These are phyloP conservation scores for Neurospora sp. DNA, from an alignment of 2,329 filamentous ascomycete genomes.

Conservation along the genomic window DNA sequence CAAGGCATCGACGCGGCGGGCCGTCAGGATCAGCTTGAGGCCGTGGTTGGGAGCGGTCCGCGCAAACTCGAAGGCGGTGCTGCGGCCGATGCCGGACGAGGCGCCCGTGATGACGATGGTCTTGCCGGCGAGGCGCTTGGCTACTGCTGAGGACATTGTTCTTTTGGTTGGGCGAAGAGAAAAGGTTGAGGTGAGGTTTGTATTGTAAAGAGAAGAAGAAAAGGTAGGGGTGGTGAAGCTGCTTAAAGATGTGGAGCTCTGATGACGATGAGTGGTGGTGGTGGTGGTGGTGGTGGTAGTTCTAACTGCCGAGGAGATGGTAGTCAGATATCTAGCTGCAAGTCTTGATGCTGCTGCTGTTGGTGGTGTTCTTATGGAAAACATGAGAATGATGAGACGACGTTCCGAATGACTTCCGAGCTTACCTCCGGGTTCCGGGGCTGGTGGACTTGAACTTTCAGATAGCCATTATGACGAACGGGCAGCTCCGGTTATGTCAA, in stretches of 20 bases:
- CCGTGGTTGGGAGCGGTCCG: slow-evolving; percentile 66
- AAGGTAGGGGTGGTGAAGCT: neutral
- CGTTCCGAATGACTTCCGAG: neutral
- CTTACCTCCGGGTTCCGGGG: neutral
- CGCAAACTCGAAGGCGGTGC: slow-evolving; percentile 84
- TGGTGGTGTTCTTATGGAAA: neutral
- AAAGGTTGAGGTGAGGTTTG: neutral
- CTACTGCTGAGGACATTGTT: slow-evolving; percentile 50
- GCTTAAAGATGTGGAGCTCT: neutral
- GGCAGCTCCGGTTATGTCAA: neutral
- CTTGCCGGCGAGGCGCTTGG: slow-evolving; percentile 83
- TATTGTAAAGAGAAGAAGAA: neutral
- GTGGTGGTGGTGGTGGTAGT: slow-evolving; percentile 5
- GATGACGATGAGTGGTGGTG: neutral
- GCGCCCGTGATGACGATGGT: slow-evolving; percentile 88
- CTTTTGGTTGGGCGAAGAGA: slow-evolving; percentile 9
- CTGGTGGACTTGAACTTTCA: neutral
- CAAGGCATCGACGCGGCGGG: slow-evolving; percentile 72
- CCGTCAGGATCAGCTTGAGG: slow-evolving; percentile 78
- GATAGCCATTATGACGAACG: neutral
- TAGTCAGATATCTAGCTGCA: slow-evolving; percentile 1
- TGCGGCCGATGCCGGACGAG: slow-evolving; percentile 80
- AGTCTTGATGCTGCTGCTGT: neutral
- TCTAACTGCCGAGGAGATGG: slow-evolving; percentile 6
- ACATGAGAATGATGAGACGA: neutral